Evolutionary conservation across 345 rosid species (phyloP).

Genomic region (Raphanus raphanistrum): DNA sequence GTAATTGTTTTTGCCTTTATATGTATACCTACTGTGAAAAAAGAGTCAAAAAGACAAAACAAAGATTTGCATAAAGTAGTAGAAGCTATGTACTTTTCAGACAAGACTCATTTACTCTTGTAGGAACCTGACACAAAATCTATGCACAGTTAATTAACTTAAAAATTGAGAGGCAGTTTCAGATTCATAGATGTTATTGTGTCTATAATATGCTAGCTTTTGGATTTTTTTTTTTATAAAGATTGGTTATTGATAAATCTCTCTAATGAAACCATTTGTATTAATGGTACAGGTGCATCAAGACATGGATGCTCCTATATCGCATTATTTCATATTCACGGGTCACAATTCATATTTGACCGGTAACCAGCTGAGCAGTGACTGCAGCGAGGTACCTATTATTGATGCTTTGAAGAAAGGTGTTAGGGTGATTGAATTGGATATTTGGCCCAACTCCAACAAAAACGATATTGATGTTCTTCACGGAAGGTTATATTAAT

Average conservation of each 20-base stretch:
- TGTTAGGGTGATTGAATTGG: constrained; percentile 83
- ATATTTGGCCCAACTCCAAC: constrained; percentile 80
- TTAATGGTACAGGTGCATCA: constrained; percentile 61
- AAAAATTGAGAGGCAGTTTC: neutral
- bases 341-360: constrained; percentile 88
- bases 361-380: constrained; percentile 88
- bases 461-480: constrained; percentile 70
- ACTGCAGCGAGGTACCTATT: constrained; percentile 84
- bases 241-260: neutral
- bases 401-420: constrained; percentile 64
- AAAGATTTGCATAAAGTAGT: neutral
- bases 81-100: neutral
- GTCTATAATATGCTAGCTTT: neutral
- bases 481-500: constrained; percentile 63
- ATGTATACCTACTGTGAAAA: neutral
- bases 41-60: no score
- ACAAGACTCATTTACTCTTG: neutral
- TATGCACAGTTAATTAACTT: neutral
- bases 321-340: constrained; percentile 78
- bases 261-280: neutral
- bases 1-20: neutral
- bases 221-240: neutral
- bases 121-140: neutral
- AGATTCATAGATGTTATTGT: constrained; percentile 1
- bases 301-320: constrained; percentile 79